Conservation (phyloP, 2,329 filamentous ascomycete species). For the Colletotrichum destructivum region DNA sequence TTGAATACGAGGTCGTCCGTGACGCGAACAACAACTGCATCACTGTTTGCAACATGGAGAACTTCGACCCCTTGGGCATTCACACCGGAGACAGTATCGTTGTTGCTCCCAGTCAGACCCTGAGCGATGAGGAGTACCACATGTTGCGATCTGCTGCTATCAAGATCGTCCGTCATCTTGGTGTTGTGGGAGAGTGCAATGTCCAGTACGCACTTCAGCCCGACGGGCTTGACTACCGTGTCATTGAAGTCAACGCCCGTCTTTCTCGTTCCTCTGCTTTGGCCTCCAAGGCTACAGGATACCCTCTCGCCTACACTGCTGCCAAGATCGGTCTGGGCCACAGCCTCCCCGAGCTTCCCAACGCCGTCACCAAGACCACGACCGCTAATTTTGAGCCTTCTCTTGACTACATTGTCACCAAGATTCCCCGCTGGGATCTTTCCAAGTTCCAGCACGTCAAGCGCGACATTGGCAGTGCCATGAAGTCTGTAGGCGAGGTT, state of each 20-base stretch:
- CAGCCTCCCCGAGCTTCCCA: constrained; percentile 94
- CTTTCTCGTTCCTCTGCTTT: constrained; percentile 96
- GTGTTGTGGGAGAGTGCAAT: constrained; percentile 98
- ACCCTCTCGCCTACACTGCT: constrained; percentile 96
- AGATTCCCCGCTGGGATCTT: constrained; percentile 98
- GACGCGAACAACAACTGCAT: constrained; percentile 97
- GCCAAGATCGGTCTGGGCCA: constrained; percentile 98
- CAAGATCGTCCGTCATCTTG: constrained; percentile 97
- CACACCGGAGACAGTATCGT: constrained; percentile 99
- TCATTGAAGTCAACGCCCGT: constrained; percentile 99
- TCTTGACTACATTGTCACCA: constrained; percentile 97
- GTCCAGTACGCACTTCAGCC: constrained; percentile 90
- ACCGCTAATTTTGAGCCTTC: constrained; percentile 99
- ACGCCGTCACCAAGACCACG: constrained; percentile 98
- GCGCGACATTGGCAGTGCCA: constrained; percentile 95
- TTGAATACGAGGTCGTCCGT: constrained; percentile 98
- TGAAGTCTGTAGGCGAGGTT: constrained; percentile 99
- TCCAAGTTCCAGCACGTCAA: constrained; percentile 99
- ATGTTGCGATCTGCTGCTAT: constrained; percentile 98
- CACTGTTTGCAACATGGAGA: constrained; percentile 67
- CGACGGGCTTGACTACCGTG: constrained; percentile 96
- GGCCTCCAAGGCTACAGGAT: constrained; percentile 97
- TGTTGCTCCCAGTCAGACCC: constrained; percentile 94
- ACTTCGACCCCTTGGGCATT: constrained; percentile 97
- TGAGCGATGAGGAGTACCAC: constrained; percentile 99